Evolutionary conservation across 78 protist species (phyloP), one percentile per base, ranked within the genome.

Genomic region (Dictyostelium intermedium): DNA sequence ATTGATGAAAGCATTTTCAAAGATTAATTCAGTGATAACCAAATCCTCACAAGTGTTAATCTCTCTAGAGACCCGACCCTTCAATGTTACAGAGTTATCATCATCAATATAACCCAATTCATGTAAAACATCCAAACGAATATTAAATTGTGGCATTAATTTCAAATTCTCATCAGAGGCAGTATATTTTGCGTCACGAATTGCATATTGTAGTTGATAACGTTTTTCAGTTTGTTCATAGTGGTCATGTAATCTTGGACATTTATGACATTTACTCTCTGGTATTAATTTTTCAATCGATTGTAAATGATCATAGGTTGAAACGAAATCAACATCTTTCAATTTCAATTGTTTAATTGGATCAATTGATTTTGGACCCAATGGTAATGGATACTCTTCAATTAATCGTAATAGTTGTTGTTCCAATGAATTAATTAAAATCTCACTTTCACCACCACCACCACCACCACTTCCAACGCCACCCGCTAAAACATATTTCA

Each of bases 41-140:
- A 98, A 69, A 56, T 92, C 95, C 77, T 98, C 98, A 47, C 97
- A 95, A 10, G 97, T 85, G 83, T 76, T 98, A 63, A 95, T 87
- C 37, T 97, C 98, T 30, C 98, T 78, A 11, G 98, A 97, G 1
- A 98, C 99, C 20, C 97, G 82, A 2, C 99, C 99, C 63, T 98
- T 98, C 43, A 97, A 85, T 27, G 81, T 85, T 0, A 98, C 97
- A 4, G 77, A 78, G 34, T 92, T 60, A 18, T 91, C 95, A 5
- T 34, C 34, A 66, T 97, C 97, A 9, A 96, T 60, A 74, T 97
- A 98, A 7, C 82, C 78, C 47, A 97, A 86, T 14, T 81, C 43
- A n/a, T 77, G 70, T 11, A 98, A 85, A 9, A 97, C 96, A 6
- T 34, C 85, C 20, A 97, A 66, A 11, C 99, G 91, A 80, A 61